These are phyloP conservation scores for Pyronema domesticum DNA, from an alignment of 495 filamentous ascomycete species.

Conservation along the genomic window DNA sequence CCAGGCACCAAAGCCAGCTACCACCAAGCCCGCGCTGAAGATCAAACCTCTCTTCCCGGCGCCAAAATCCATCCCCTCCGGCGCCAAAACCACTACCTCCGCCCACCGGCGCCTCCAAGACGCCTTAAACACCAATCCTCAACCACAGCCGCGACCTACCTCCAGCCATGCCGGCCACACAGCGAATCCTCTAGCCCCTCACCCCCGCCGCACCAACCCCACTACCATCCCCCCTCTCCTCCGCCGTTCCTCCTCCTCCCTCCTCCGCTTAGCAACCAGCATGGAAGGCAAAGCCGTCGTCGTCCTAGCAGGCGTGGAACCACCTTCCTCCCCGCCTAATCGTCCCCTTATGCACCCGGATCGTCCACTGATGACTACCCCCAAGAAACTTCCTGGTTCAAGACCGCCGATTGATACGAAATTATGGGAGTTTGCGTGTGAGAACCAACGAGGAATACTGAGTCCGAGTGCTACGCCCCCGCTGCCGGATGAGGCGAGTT, in stretches of 20 bases:
- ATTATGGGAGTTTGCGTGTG: conserved; percentile 24
- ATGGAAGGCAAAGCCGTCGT: conserved; percentile 23
- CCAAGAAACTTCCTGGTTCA: neutral
- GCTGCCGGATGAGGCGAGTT: conserved; percentile 18
- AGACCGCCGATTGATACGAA: conserved; percentile 14
- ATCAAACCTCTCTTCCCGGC: too few relatives aligned
- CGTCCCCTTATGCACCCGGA: neutral
- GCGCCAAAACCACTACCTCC: conserved; percentile 17
- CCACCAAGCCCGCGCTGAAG: too few relatives aligned
- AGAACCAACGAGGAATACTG: conserved; percentile 22
- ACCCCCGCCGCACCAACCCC: conserved; percentile 13
- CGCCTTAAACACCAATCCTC: conserved; percentile 5
- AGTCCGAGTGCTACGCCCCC: conserved; percentile 8
- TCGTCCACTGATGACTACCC: neutral
- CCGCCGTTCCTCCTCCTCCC: neutral
- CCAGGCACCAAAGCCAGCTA: too few relatives aligned
- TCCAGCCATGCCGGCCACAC: conserved; percentile 1
- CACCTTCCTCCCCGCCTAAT: conserved; percentile 1
- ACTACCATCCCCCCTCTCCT: conserved; percentile 6
- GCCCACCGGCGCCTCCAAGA: conserved; percentile 21
- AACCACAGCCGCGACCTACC: too few relatives aligned
- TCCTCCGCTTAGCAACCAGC: conserved; percentile 20
- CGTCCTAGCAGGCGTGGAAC: conserved; percentile 8
- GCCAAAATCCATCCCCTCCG: too few relatives aligned
- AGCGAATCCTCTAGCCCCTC: neutral